Base-by-base conservation (phyloP, 805 yeast genomes). In the Millerozyma miso region DNA sequence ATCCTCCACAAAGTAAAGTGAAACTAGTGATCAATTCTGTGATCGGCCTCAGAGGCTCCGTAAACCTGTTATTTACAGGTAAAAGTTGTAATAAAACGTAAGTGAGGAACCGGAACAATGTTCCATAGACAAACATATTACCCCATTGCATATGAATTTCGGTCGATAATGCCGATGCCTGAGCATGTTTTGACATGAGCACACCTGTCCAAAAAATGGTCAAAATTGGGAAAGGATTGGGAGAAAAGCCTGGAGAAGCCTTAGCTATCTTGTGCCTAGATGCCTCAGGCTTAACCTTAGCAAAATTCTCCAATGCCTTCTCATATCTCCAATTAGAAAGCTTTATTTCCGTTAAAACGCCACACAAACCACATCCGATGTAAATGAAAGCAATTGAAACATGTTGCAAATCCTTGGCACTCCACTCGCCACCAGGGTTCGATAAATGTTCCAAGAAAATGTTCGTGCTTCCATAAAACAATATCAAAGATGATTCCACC, bases 201-300 rank as follows among this genome's bases (percentile, higher is more conserved):
- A 84, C 75, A 20, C 99, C 99, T 1, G 98, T 93, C 96, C 97
- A 93, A 67, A 87, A 93, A 29, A 93, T 86, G 2, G 95, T 88
- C 50, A 93, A 78, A 1, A 87, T 81, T 3, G 98, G 97, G 77
- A 93, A 88, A 29, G 97, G 97, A 60, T 93, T 93, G 50, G 95
- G 90, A 1, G 95, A 83, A 61, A 71, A 86, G 0, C 95, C 95
- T 1, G 90, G 90, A 1, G 83, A 63, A 10, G 69, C 69, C 44
- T 64, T 67, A 2, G 49, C 19, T 15, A 60, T 52, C 1, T 47
- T 34, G 4, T 38, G 35, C 2, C 26, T 17, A 14, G 15, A 13
- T 33, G 31, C 15, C 4, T 23, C 35, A 15, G 15, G 20, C 31
- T 29, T 32, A n/a, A 36, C 15, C n/a, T 41, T 43, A 16, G 38